phyloP scores from a whole-genome alignment of 441 rosid genomes.

The Aleurites moluccanus region DNA sequence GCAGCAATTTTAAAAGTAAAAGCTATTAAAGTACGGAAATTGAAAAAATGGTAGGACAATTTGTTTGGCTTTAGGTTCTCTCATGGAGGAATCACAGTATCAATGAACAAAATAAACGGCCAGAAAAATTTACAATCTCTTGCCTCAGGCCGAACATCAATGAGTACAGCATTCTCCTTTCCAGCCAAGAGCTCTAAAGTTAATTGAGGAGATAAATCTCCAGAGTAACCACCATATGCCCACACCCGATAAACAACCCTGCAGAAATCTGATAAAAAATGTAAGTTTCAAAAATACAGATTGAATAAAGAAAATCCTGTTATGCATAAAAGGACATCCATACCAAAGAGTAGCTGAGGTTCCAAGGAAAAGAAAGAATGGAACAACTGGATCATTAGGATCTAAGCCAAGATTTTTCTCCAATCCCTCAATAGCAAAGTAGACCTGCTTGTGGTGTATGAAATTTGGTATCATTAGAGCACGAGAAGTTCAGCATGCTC shows the following conservation, averaged over 20 bases:
- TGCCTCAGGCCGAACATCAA: conserved; percentile 98
- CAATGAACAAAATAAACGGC: conserved; percentile 26
- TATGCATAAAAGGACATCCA: conserved; percentile 42
- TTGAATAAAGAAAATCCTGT: conserved; percentile 14
- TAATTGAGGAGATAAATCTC: conserved; percentile 80
- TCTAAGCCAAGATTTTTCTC: conserved; percentile 79
- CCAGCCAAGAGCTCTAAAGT: conserved; percentile 74
- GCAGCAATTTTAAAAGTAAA: conserved; percentile 12
- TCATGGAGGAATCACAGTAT: conserved; percentile 7
- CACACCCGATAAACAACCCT: conserved; percentile 81
- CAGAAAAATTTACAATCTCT: conserved; percentile 49
- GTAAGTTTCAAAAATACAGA: conserved; percentile 43
- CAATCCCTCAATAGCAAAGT: conserved; percentile 55
- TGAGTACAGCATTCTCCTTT: conserved; percentile 66
- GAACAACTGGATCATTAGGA: conserved; percentile 86
- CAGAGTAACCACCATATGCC: conserved; percentile 86
- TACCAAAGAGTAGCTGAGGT: conserved; percentile 84
- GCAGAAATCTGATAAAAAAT: conserved; percentile 76
- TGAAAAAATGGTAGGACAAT: conserved; percentile 6
- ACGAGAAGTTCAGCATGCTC: conserved; percentile 15
- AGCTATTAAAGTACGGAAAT: conserved; percentile 14
- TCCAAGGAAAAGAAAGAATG: conserved; percentile 65
- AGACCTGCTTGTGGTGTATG: conserved; percentile 50
- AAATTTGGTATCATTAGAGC: conserved; percentile 14
- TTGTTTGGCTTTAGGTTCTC: conserved; percentile 9